Base-by-base conservation (phyloP, 2,329 filamentous ascomycete genomes). In the Scytalidium sp. region DNA sequence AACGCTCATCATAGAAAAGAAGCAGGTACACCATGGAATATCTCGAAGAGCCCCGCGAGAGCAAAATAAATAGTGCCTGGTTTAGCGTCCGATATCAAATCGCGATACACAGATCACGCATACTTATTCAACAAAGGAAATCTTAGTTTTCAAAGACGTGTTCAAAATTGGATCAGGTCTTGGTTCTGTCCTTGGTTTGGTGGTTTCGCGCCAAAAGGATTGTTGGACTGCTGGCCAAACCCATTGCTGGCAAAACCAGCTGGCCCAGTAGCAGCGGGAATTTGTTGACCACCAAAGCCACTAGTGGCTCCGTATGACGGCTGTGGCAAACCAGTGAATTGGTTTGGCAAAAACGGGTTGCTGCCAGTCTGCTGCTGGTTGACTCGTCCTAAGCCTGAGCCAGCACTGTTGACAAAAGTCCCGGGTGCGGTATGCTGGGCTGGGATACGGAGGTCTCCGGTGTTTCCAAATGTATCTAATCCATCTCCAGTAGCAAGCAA, bases 381-480 rank as follows among this genome's bases (percentile, higher is more conserved):
- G 41, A 97, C 70, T 50, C 81, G 80, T 59, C 83, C 83, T 50
- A 89, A 72, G n/a, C 90, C 89, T 32, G 87, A 78, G 45, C 94
- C 94, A 6, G 94, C 91, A 52, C 90, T 96, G 72, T 99, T 99
- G 72, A 99, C 87, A 67, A 97, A 99, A 0, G 89, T 95, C 21
- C 93, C 94, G 0, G 94, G 94, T 1, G 94, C 91, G 0, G 94
- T 99, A 69, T 99, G 94, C 67, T 99, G 94, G 2, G 94, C 85
- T 1, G 94, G 94, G 56, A 99, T 96, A 69, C 94, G 91, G 43
- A 96, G 78, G 56, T 97, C 90, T 58, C 94, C 94, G n/a, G 90
- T 90, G 67, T 99, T 99, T 57, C 94, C 94, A 67, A 95, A 99
- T 0, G 94, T 99, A 66, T 99, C 94, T 75, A 95, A 88, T 20